Evolutionary conservation across 257 asterid species (phyloP).

Genomic region (Solanum appendiculatum): DNA sequence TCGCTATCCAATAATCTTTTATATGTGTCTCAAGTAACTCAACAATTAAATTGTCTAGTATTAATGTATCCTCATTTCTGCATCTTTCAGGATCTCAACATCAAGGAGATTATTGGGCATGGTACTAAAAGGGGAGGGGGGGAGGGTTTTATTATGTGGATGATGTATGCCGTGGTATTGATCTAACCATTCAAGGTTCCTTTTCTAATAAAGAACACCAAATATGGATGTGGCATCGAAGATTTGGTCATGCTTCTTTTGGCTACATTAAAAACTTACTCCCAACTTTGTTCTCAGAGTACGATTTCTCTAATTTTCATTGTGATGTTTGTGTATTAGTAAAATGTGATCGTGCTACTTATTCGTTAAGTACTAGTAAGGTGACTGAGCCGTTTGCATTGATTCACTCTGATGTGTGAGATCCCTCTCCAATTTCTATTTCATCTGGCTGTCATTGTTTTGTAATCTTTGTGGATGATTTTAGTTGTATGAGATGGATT

Average conservation of each 20-base stretch:
- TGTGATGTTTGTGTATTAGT: background rate
- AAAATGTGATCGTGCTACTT: background rate
- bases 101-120: constrained; percentile 5
- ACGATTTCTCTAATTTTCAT: background rate
- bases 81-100: background rate
- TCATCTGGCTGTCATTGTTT: background rate
- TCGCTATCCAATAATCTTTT: background rate
- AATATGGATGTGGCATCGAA: background rate
- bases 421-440: background rate
- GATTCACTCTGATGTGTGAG: background rate
- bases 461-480: background rate
- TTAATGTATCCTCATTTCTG: background rate
- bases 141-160: constrained; percentile 4
- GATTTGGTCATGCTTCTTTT: background rate
- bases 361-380: background rate
- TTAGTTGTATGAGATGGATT: background rate
- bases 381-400: background rate
- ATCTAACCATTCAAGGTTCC: background rate
- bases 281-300: background rate
- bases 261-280: background rate
- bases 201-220: background rate
- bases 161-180: background rate
- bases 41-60: background rate
- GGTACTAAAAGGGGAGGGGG: constrained; percentile 7
- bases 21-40: background rate